A percentile compares a stretch with the other conserved stretches of the same genome.
Conservation (phyloP, 2,329 filamentous ascomycete genomes). For the Fusarium haematococcum region DNA sequence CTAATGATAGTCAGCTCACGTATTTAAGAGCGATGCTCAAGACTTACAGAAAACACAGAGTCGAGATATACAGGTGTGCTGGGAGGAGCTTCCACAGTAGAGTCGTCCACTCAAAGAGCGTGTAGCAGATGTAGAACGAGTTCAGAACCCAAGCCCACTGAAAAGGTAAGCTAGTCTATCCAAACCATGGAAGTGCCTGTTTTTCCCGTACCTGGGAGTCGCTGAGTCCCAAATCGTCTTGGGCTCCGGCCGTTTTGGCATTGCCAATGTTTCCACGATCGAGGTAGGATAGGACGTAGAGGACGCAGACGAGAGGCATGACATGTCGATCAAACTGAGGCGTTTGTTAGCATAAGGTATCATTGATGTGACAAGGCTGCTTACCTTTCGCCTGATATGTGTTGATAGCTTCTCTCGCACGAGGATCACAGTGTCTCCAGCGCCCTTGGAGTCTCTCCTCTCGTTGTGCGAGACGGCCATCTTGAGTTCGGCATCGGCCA, state of each 20-base stretch:
- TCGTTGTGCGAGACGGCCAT: not conserved
- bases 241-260: slow-evolving; percentile 31
- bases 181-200: too few species aligned
- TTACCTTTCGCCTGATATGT: not conserved
- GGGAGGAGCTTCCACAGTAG: slow-evolving; percentile 38
- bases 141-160: slow-evolving; percentile 40
- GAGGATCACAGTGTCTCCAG: not conserved
- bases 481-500: not conserved
- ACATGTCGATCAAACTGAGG: slow-evolving; percentile 29
- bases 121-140: slow-evolving; percentile 35
- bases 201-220: not conserved
- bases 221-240: slow-evolving; percentile 21
- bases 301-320: slow-evolving; percentile 32
- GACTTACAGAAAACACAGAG: slow-evolving; percentile 26
- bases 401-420: not conserved
- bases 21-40: rapidly evolving
- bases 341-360: not conserved
- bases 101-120: slow-evolving; percentile 35
- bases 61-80: slow-evolving; percentile 23
- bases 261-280: slow-evolving; percentile 40
- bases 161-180: not conserved
- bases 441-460: not conserved
- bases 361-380: rapidly evolving
- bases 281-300: slow-evolving; percentile 36
- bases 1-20: not conserved